A percentile compares a stretch with the other conserved stretches of the same genome.
phyloP scores from a whole-genome alignment of 331 rosid genomes.

The Malus hybrid region DNA sequence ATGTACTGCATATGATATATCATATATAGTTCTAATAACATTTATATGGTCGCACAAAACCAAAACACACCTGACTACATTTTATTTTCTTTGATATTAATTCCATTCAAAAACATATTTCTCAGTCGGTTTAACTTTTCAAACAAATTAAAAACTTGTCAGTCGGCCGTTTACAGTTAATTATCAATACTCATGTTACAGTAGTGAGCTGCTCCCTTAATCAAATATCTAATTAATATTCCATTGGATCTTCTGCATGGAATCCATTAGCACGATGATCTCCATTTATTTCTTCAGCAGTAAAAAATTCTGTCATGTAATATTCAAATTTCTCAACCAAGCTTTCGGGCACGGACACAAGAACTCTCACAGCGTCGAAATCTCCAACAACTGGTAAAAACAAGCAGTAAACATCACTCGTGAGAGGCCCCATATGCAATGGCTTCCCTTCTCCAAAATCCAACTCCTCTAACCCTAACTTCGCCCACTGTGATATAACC shows the following conservation, averaged over 20 bases:
- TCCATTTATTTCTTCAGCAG: neutral
- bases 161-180: neutral
- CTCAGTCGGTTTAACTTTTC: neutral
- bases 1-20: too few relatives aligned
- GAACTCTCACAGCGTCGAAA: slow-evolving; percentile 46
- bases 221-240: neutral
- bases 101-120: neutral
- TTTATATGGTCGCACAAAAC: neutral
- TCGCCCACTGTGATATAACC: slow-evolving; percentile 89
- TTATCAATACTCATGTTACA: neutral
- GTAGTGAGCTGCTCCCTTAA: neutral
- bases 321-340: slow-evolving; percentile 37
- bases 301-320: slow-evolving; percentile 33
- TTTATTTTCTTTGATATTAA: neutral
- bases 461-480: slow-evolving; percentile 66
- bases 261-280: slow-evolving; percentile 13
- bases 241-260: slow-evolving; percentile 18
- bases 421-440: slow-evolving; percentile 63
- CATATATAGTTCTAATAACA: neutral
- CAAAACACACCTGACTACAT: neutral
- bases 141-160: neutral
- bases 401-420: slow-evolving; percentile 74
- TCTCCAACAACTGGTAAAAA: slow-evolving; percentile 66
- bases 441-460: slow-evolving; percentile 83
- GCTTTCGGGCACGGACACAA: slow-evolving; percentile 62